These are phyloP conservation scores for Abortiporus biennis DNA, from an alignment of 1,284 basidiomycete species.

Conservation along the genomic window DNA sequence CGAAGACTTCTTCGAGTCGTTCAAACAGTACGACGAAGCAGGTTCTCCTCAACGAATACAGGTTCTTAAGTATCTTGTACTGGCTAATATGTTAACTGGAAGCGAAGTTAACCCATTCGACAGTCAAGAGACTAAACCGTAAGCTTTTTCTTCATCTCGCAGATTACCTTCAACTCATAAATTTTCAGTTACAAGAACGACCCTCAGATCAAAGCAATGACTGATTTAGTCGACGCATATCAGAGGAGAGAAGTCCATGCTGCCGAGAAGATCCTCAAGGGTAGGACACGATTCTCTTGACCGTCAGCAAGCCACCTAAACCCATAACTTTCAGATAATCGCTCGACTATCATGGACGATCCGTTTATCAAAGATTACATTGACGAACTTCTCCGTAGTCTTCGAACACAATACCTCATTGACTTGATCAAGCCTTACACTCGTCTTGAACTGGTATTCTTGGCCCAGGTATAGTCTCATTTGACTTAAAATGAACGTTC, in stretches of 20 bases:
- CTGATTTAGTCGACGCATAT: slow-evolving; percentile 93
- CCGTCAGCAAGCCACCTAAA: neutral
- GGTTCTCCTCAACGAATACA: slow-evolving; percentile 95
- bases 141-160: slow-evolving; percentile 21
- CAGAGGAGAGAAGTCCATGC: slow-evolving; percentile 93
- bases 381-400: slow-evolving; percentile 87
- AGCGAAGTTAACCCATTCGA: slow-evolving; percentile 99
- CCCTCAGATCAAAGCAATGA: slow-evolving; percentile 97
- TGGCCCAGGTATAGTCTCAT: slow-evolving; percentile 75
- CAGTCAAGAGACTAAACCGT: slow-evolving; percentile 98
- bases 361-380: slow-evolving; percentile 91
- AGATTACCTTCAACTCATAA: neutral
- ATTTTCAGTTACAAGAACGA: slow-evolving; percentile 84
- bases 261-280: slow-evolving; percentile 91
- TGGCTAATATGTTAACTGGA: slow-evolving; percentile 98
- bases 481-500: too few species aligned
- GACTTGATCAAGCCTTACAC: slow-evolving; percentile 98
- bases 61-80: slow-evolving; percentile 96
- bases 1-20: slow-evolving; percentile 98
- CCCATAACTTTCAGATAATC: slow-evolving; percentile 61
- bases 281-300: slow-evolving; percentile 39
- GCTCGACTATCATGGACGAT: slow-evolving; percentile 92
- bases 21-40: slow-evolving; percentile 97
- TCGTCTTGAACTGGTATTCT: slow-evolving; percentile 84
- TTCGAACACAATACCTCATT: slow-evolving; percentile 94